These are phyloP conservation scores for Cyclospora cayetanensis DNA, from an alignment of 169 alveolate species.

Conservation along the genomic window DNA sequence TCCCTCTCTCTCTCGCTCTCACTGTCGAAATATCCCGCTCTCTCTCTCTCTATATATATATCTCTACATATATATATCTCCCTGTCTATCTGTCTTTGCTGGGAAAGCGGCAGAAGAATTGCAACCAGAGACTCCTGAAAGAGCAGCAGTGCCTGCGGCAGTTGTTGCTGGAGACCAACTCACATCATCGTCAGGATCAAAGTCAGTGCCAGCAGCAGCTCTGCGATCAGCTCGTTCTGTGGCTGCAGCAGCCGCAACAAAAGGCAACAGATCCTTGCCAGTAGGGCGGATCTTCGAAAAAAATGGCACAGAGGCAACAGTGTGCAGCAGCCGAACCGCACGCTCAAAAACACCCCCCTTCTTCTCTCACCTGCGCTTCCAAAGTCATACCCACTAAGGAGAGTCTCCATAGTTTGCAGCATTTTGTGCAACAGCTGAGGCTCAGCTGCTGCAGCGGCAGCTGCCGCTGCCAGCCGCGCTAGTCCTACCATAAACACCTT, in stretches of 20 bases:
- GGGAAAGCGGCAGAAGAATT: too few relatives aligned
- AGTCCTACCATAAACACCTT: constrained; percentile 39
- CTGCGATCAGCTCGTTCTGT: not conserved
- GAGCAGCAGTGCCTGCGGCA: not conserved
- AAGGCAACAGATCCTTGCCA: not conserved
- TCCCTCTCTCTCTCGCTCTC: too few relatives aligned
- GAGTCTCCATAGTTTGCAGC: constrained; percentile 33
- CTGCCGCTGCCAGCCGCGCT: constrained; percentile 51
- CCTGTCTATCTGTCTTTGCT: too few relatives aligned
- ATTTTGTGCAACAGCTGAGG: not conserved
- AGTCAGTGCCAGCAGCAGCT: not conserved
- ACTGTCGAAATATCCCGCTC: too few relatives aligned
- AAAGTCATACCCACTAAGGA: not conserved
- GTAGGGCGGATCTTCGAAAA: too few relatives aligned
- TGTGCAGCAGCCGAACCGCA: constrained; percentile 18
- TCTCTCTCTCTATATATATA: too few relatives aligned
- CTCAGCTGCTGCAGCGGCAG: constrained; percentile 14
- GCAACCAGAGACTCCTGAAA: too few relatives aligned
- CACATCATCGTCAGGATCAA: not conserved
- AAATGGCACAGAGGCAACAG: constrained; percentile 8
- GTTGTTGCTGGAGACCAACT: not conserved
- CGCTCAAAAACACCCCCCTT: too few relatives aligned
- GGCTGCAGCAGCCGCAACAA: not conserved
- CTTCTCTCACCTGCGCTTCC: not conserved
- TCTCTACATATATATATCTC: too few relatives aligned